These are phyloP conservation scores for Ustilago crameri DNA, from an alignment of 1,284 basidiomycete genomes.

Conservation along the genomic window DNA sequence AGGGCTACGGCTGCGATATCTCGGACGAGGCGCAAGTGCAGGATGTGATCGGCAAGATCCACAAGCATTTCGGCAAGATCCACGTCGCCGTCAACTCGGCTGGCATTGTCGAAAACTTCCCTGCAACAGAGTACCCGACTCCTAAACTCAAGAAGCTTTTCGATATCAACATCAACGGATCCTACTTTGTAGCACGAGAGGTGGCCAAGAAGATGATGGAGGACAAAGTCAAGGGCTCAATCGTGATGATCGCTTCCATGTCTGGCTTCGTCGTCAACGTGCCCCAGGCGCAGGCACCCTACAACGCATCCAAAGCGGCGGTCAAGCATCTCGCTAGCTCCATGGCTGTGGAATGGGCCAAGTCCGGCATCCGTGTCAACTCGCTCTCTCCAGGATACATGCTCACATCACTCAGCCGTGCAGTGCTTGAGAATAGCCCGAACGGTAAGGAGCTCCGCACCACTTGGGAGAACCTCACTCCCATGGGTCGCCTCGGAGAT, in stretches of 20 bases:
- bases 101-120: constrained; percentile 91
- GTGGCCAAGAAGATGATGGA: constrained; percentile 76
- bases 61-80: constrained; percentile 79
- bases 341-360: constrained; percentile 89
- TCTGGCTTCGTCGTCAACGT: constrained; percentile 78
- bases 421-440: constrained; percentile 48
- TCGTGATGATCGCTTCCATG: constrained; percentile 91
- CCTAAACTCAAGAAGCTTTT: constrained; percentile 75
- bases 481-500: constrained; percentile 75
- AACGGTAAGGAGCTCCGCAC: constrained; percentile 71
- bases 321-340: constrained; percentile 88
- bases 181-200: constrained; percentile 85
- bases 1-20: constrained; percentile 88
- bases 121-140: constrained; percentile 79
- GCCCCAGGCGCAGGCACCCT: constrained; percentile 86
- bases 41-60: constrained; percentile 42
- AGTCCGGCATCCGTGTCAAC: constrained; percentile 84
- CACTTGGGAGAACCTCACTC: constrained; percentile 89
- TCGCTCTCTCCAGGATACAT: constrained; percentile 67
- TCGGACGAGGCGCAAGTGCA: constrained; percentile 75
- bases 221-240: constrained; percentile 76
- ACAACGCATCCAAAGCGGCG: constrained; percentile 85
- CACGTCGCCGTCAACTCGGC: constrained; percentile 71
- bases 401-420: constrained; percentile 80
- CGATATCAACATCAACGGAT: constrained; percentile 92